A percentile compares a stretch with the other conserved stretches of the same genome.
Conservation (phyloP, 1,284 basidiomycete species). For the Fomes fomentarius region DNA sequence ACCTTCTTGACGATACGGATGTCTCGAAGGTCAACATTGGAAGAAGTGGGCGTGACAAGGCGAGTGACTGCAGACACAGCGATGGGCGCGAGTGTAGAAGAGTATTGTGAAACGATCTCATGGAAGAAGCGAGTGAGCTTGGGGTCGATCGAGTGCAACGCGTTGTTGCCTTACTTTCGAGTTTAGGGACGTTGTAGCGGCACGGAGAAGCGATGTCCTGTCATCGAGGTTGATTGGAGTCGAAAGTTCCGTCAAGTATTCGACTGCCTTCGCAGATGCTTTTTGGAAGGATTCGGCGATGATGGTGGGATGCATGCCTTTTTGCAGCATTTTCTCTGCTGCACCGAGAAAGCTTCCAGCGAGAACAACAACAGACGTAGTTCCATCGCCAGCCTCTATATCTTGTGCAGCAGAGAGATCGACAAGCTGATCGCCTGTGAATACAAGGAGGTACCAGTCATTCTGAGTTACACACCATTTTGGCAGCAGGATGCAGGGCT, state of each 20-base stretch:
- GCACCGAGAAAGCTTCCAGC: constrained; percentile 93
- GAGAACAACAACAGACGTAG: constrained; percentile 97
- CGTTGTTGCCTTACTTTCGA: constrained; percentile 73
- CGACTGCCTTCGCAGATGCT: constrained; percentile 92
- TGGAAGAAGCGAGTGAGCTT: background rate
- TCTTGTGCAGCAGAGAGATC: constrained; percentile 99
- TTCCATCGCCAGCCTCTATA: constrained; percentile 98
- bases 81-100: constrained; percentile 95
- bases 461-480: constrained; percentile 72
- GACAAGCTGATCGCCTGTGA: constrained; percentile 68
- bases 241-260: constrained; percentile 92
- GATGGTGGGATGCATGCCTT: constrained; percentile 98
- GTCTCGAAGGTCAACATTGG: constrained; percentile 95
- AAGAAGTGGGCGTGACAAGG: constrained; percentile 83
- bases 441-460: background rate
- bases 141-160: background rate
- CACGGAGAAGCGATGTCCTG: constrained; percentile 84
- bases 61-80: constrained; percentile 96
- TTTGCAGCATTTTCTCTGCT: constrained; percentile 96
- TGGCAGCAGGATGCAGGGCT: constrained; percentile 96
- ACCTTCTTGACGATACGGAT: constrained; percentile 98
- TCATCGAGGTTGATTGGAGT: constrained; percentile 93
- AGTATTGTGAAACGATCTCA: constrained; percentile 99
- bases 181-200: constrained; percentile 94
- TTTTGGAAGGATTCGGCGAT: constrained; percentile 96